Conservation (phyloP, 208 protist species). For the Blechomonas ayalai region DNA sequence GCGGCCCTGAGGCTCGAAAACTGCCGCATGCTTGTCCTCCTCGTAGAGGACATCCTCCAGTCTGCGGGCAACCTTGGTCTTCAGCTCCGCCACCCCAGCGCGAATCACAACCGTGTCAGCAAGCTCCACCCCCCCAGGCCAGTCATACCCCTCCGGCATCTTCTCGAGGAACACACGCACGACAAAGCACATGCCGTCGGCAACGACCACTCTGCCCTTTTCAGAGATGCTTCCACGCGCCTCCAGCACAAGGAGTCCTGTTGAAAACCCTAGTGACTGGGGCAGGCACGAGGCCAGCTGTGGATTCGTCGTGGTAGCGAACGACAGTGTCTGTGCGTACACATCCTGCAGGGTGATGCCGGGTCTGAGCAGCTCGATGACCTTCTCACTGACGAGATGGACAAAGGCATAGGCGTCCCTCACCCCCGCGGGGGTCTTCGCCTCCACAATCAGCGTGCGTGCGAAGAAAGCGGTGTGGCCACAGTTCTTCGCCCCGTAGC, state of each 20-base stretch:
- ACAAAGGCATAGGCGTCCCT: slow-evolving; percentile 74
- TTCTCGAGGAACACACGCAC: slow-evolving; percentile 67
- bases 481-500: slow-evolving; percentile 69
- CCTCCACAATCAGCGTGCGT: slow-evolving; percentile 71
- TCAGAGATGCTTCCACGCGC: slow-evolving; percentile 70
- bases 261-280: slow-evolving; percentile 74
- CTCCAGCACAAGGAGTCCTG: slow-evolving; percentile 78
- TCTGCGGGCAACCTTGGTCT: slow-evolving; percentile 64
- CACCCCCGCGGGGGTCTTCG: slow-evolving; percentile 41
- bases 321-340: slow-evolving; percentile 36
- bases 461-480: slow-evolving; percentile 75
- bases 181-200: slow-evolving; percentile 80
- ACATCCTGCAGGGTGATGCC: slow-evolving; percentile 55
- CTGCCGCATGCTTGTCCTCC: slow-evolving; percentile 15
- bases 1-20: slow-evolving; percentile 4
- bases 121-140: too few species aligned
- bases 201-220: slow-evolving; percentile 55
- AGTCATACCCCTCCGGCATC: slow-evolving; percentile 38
- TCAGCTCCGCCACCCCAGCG: slow-evolving; percentile 45
- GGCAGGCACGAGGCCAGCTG: slow-evolving; percentile 33
- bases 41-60: slow-evolving; percentile 71
- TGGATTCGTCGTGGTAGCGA: slow-evolving; percentile 34
- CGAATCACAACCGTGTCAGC: slow-evolving; percentile 73
- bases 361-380: slow-evolving; percentile 46
- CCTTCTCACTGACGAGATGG: slow-evolving; percentile 62